Base-by-base conservation (phyloP, 176 grass and related monocot species). In the Melocanna baccifera region DNA sequence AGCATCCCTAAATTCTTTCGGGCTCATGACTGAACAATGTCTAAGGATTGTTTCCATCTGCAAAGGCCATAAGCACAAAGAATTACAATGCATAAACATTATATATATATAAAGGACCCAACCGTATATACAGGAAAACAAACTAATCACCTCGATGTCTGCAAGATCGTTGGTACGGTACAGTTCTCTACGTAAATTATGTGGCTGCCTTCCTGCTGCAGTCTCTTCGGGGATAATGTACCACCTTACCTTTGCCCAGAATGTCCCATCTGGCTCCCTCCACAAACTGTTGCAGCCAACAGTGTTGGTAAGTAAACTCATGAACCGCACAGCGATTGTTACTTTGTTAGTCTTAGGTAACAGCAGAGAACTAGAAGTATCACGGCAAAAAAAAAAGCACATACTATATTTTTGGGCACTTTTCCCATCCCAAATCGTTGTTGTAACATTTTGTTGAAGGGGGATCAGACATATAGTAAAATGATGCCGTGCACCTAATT, bases 221-320 rank as follows among this genome's bases (percentile, higher is more conserved):
- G 96, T 98, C 85, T 98, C 96, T 93, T 98, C 93, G 11, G 96
- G 96, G 50, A 91, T 98, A 51, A 80, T 90, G 62, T 95, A 95
- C 96, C 96, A 98, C 36, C 89, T 89, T 62, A 92, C 92, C 83
- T 83, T 98, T 73, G 91, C 72, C 89, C 91, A 90, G 68, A 94
- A 85, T 9, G 51, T 87, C 41, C 96, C 89, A 88, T 98, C 89
- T 34, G 77, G 75, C 57, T 95, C 93, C 84, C 83, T 98, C 91
- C 93, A 81, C 83, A 98, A 82, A 75, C 93, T 96, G 91, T 82
- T 71, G 12, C 29, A 41, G 20, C 12, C 4, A 52, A 41, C 14
- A 74, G 52, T 22, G 22, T 67, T n/a, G 43, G 34, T 78, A 63
- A 76, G 68, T 76, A 73, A 63, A 52, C 22, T 70, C 34, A 43